These are phyloP conservation scores for Tylopilus felleus DNA, from an alignment of 768 basidiomycete species.

Conservation along the genomic window DNA sequence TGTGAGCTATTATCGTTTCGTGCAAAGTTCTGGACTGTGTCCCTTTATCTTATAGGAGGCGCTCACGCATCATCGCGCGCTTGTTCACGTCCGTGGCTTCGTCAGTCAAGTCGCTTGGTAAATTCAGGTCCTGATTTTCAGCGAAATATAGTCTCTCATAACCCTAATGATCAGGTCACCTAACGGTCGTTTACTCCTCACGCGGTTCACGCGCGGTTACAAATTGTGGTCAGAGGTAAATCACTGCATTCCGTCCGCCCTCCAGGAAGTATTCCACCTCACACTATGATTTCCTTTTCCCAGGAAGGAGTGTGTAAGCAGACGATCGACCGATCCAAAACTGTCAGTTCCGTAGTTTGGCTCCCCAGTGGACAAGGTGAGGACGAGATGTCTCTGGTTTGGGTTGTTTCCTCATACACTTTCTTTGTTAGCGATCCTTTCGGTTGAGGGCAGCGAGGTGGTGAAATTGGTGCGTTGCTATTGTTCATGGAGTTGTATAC, in stretches of 20 bases:
- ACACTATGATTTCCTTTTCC: neutral
- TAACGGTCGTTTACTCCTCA: constrained; percentile 41
- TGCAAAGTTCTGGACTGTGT: neutral
- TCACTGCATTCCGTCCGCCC: neutral
- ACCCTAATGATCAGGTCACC: constrained; percentile 42
- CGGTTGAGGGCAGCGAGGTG: constrained; percentile 47
- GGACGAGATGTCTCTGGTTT: neutral
- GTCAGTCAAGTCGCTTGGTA: constrained; percentile 54
- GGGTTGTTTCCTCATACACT: neutral
- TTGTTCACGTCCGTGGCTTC: constrained; percentile 50
- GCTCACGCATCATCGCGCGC: constrained; percentile 40
- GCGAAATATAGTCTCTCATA: neutral
- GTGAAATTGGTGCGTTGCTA: constrained; percentile 38
- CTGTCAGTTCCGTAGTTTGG: constrained; percentile 48
- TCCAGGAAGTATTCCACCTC: neutral
- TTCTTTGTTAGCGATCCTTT: constrained; percentile 40
- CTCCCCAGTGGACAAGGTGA: constrained; percentile 45
- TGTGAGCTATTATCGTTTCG: neutral
- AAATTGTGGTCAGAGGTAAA: constrained; percentile 52
- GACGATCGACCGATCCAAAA: constrained; percentile 45
- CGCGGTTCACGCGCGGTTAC: constrained; percentile 45
- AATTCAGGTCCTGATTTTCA: neutral
- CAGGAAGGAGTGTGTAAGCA: constrained; percentile 49
- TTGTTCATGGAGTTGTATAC: neutral
- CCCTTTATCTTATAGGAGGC: constrained; percentile 32